phyloP scores from a whole-genome alignment of 331 rosid species.

The Quercus tomentella region DNA sequence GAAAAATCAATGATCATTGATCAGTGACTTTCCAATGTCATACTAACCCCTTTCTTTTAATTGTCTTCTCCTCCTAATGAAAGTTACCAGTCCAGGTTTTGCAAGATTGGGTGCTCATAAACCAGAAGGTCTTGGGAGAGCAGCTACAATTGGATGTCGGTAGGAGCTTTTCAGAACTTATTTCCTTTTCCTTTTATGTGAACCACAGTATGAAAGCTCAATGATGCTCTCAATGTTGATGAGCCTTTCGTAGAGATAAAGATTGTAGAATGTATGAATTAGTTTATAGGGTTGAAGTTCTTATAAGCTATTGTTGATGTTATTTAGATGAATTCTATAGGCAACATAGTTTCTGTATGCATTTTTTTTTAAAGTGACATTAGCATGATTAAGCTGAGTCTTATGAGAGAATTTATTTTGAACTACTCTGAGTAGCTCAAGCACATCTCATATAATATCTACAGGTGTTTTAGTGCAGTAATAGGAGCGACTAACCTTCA shows the following conservation, averaged over 20 bases:
- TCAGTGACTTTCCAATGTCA: not conserved
- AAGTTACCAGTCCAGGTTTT: not conserved
- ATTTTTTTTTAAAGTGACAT: too few relatives aligned
- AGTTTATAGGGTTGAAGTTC: not conserved
- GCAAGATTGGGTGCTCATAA: not conserved
- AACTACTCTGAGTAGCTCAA: too few relatives aligned
- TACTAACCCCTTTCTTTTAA: not conserved
- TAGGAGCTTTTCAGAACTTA: constrained; percentile 7
- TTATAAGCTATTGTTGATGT: not conserved
- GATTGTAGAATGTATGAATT: not conserved
- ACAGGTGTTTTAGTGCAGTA: too few relatives aligned
- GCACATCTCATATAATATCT: too few relatives aligned
- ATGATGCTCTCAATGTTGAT: not conserved
- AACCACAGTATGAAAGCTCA: not conserved
- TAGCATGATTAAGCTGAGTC: too few relatives aligned
- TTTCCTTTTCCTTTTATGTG: not conserved
- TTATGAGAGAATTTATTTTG: too few relatives aligned
- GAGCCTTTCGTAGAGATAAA: not conserved
- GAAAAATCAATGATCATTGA: not conserved
- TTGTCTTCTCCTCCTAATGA: not conserved
- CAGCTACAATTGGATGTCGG: constrained; percentile 26
- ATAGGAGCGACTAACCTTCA: too few relatives aligned
- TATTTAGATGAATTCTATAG: too few relatives aligned
- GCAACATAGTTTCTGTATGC: too few relatives aligned
- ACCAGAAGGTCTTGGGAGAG: not conserved